Evolutionary conservation across 805 yeast genomes (phyloP).

Genomic region (Candida railenensis): DNA sequence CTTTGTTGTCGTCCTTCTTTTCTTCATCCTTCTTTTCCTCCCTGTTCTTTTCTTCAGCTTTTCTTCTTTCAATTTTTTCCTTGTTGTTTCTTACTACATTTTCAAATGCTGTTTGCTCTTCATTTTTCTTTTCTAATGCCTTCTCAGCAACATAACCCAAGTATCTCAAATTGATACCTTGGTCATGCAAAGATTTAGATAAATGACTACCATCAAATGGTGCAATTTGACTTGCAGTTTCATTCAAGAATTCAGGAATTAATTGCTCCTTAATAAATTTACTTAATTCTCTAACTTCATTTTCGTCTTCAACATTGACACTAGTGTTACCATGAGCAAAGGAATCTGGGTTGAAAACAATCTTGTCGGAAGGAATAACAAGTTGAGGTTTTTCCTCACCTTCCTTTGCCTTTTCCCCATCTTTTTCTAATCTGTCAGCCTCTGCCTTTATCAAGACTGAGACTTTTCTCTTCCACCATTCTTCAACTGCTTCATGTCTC

Average conservation of each 20-base stretch:
- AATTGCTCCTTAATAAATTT: constrained; percentile 56
- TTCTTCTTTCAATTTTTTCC: constrained; percentile 22
- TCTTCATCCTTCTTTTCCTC: constrained; percentile 21
- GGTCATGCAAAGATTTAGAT: constrained; percentile 63
- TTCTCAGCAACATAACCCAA: constrained; percentile 61
- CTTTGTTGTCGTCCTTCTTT: constrained; percentile 29
- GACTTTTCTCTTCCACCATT: constrained; percentile 79
- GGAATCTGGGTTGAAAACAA: constrained; percentile 78
- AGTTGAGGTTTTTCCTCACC: constrained; percentile 48
- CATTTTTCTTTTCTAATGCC: constrained; percentile 19
- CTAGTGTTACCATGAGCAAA: constrained; percentile 45
- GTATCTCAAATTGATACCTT: constrained; percentile 88
- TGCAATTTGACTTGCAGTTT: constrained; percentile 51
- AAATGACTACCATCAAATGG: constrained; percentile 86
- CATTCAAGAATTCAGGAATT: constrained; percentile 61
- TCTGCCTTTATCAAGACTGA: constrained; percentile 51
- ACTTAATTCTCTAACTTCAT: constrained; percentile 68
- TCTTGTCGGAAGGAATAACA: constrained; percentile 51
- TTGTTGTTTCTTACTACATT: constrained; percentile 24
- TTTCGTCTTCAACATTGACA: constrained; percentile 46
- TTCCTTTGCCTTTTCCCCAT: constrained; percentile 27
- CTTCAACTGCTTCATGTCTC: constrained; percentile 86
- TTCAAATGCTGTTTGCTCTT: constrained; percentile 14
- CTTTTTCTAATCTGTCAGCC: constrained; percentile 45
- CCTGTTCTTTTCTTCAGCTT: constrained; percentile 22